A percentile compares a stretch with the other conserved stretches of the same genome.
These are phyloP conservation scores for Penicillium samsonianum DNA, from an alignment of 495 filamentous ascomycete species.

Conservation along the genomic window DNA sequence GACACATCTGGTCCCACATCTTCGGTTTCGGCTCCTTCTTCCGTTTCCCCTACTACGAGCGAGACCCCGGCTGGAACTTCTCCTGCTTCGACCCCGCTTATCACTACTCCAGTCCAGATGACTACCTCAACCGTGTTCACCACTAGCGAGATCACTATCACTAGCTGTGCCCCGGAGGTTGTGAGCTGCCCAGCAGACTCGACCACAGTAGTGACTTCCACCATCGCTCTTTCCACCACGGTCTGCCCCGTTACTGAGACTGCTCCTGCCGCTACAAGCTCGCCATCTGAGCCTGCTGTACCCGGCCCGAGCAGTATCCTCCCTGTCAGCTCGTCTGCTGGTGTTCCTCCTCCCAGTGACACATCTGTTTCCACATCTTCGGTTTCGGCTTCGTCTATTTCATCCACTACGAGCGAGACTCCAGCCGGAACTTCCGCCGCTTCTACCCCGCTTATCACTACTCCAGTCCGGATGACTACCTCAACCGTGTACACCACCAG, in stretches of 20 bases:
- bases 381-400: neutral
- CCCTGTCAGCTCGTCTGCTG: neutral
- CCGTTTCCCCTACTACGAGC: neutral
- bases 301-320: constrained; percentile 1
- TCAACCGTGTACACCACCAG: constrained; percentile 62
- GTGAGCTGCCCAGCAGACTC: constrained; percentile 58
- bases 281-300: constrained; percentile 8
- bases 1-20: neutral
- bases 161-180: constrained; percentile 56
- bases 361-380: neutral
- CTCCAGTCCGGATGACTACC: constrained; percentile 45
- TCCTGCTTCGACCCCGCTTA: neutral
- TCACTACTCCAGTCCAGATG: constrained; percentile 8
- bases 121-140: constrained; percentile 63
- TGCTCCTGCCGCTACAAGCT: constrained; percentile 17
- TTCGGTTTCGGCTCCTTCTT: neutral
- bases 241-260: constrained; percentile 56
- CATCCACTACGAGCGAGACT: neutral
- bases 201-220: constrained; percentile 54
- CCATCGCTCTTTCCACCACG: constrained; percentile 60
- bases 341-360: neutral
- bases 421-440: neutral
- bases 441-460: constrained; percentile 12
- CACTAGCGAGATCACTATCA: constrained; percentile 59
- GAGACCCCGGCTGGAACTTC: neutral